Evolutionary conservation across 257 asterid species (phyloP).

Genomic region (Coffea eugenioides): DNA sequence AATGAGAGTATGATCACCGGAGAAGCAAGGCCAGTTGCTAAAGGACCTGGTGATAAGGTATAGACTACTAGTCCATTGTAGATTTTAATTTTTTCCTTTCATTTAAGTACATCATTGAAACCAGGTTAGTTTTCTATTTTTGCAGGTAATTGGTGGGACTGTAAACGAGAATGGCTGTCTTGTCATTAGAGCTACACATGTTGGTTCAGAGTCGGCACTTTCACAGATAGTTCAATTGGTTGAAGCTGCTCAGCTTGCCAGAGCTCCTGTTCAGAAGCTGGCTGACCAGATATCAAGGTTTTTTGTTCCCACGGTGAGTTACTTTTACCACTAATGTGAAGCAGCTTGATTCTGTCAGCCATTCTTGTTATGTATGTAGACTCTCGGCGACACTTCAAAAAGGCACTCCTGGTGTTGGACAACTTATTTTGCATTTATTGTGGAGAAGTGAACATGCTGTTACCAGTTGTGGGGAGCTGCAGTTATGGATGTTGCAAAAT

Average conservation of each 20-base stretch:
- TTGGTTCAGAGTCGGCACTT: conserved; percentile 95
- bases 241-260: conserved; percentile 99
- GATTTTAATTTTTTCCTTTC: neutral
- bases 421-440: neutral
- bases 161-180: conserved; percentile 91
- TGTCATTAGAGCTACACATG: conserved; percentile 84
- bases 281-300: conserved; percentile 92
- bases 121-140: neutral
- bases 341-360: neutral
- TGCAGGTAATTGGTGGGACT: conserved; percentile 92
- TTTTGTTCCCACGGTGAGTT: conserved; percentile 91
- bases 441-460: neutral
- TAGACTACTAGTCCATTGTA: conserved; percentile 13
- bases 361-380: neutral
- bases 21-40: conserved; percentile 82
- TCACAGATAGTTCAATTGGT: conserved; percentile 96
- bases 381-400: neutral
- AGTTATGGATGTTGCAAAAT: neutral
- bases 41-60: conserved; percentile 94
- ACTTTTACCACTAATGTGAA: conserved; percentile 5
- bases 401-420: neutral
- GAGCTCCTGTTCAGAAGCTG: conserved; percentile 97
- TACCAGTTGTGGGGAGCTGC: neutral
- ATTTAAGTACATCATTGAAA: neutral
- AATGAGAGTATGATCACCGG: conserved; percentile 99